Evolutionary conservation across 805 yeast species (phyloP).

Genomic region (Torulaspora gathmanii): DNA sequence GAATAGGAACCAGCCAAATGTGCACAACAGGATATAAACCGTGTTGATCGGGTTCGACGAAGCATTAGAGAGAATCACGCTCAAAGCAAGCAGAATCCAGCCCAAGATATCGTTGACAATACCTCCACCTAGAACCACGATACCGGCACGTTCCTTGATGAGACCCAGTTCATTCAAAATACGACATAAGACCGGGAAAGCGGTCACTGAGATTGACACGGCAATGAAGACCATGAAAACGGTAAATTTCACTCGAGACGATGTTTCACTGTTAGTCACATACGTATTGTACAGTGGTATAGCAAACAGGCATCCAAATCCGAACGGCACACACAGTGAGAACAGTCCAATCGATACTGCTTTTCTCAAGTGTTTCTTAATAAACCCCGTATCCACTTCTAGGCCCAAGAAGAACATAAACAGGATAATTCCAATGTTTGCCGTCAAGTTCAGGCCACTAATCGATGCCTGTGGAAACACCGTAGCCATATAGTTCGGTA

Average conservation of each 20-base stretch:
- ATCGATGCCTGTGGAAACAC: conserved; percentile 63
- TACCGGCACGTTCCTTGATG: conserved; percentile 67
- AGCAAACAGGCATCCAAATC: conserved; percentile 68
- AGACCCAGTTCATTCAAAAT: conserved; percentile 69
- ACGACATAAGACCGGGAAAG: conserved; percentile 79
- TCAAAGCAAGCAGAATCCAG: conserved; percentile 73
- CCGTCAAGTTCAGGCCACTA: conserved; percentile 59
- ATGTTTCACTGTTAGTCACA: conserved; percentile 31
- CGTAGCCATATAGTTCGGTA: conserved; percentile 59
- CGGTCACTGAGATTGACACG: conserved; percentile 79
- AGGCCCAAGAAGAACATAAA: conserved; percentile 73
- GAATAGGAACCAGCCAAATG: conserved; percentile 65
- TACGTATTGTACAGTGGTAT: conserved; percentile 62
- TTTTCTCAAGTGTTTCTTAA: conserved; percentile 52
- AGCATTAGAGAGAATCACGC: conserved; percentile 72
- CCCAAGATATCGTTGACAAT: conserved; percentile 75
- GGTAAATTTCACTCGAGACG: conserved; percentile 50
- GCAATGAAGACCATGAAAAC: conserved; percentile 78
- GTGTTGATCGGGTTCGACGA: conserved; percentile 58
- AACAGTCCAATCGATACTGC: conserved; percentile 66
- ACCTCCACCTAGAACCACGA: conserved; percentile 75
- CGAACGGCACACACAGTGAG: conserved; percentile 76
- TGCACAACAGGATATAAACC: conserved; percentile 60
- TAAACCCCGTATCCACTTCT: conserved; percentile 67
- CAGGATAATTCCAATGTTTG: conserved; percentile 70